Base-by-base conservation (phyloP, 495 filamentous ascomycete genomes). In the Penicillium subrubescens region DNA sequence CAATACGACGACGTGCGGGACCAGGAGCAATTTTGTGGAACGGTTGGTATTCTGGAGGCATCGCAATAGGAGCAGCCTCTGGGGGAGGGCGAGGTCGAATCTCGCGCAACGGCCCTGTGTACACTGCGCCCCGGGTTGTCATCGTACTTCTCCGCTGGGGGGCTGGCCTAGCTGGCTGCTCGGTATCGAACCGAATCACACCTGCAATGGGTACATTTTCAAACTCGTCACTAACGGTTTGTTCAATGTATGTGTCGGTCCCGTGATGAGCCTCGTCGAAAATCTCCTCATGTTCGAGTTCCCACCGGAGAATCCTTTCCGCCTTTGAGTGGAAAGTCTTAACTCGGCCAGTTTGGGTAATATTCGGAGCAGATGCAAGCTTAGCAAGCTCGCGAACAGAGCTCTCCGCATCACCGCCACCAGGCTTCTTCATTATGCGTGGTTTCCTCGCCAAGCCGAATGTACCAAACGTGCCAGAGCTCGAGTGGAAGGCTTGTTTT, bases 401-500 rank as follows among this genome's bases (percentile, higher is more conserved):
- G n/a, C 69, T 33, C 46, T 67, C 60, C 44, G 73, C 15, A 6
- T 59, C 63, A 41, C 62, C 55, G 14, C n/a, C 57, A 19, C n/a
- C 7, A 23, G 7, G 50, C 60, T 50, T 72, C 0, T 17, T 31
- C 8, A 19, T 23, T 12, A 21, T 19, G 51, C 35, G 53, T 23
- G 37, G 62, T n/a, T 44, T 62, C 14, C 41, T 54, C 29, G 41
- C 35, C 29, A 62, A 31, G 27, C 55, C 25, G 65, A 48, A 35
- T 14, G 79, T 79, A 6, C 74, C 74, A 63, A 84, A 86, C 11
- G 82, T 86, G 17, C 83, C 82, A 44, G 65, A 78, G 8, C 56
- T 48, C 2, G 68, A 21, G 57, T 84, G 71, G 65, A 83, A 83
- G 3, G 56, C 50, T 39, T 84, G 80, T 25, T 65, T 67, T 8